A percentile compares a stretch with the other conserved stretches of the same genome.
These are phyloP conservation scores for Meyerozyma carpophila DNA, from an alignment of 1,139 yeast species.

Conservation along the genomic window DNA sequence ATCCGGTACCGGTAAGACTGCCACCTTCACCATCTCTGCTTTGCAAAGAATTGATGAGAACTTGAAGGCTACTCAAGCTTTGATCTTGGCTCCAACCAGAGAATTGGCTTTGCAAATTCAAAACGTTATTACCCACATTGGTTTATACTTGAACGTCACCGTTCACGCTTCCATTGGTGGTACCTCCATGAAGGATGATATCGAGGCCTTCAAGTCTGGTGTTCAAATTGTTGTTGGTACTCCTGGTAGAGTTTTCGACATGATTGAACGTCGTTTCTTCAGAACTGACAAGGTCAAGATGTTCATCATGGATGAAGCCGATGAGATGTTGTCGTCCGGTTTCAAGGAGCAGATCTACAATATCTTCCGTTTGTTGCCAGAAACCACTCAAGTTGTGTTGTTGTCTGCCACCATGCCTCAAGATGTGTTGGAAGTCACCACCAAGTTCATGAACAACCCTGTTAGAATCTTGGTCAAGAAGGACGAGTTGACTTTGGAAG, in stretches of 20 bases:
- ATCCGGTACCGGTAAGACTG: slow-evolving; percentile 99
- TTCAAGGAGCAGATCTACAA: slow-evolving; percentile 98
- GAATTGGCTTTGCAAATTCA: slow-evolving; percentile 98
- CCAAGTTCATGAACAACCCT: slow-evolving; percentile 96
- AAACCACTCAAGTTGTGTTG: slow-evolving; percentile 92
- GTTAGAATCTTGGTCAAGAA: slow-evolving; percentile 95
- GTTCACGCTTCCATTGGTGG: slow-evolving; percentile 99
- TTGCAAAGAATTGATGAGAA: slow-evolving; percentile 85
- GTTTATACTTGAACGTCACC: slow-evolving; percentile 87
- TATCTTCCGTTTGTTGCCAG: slow-evolving; percentile 90
- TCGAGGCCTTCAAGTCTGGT: slow-evolving; percentile 86
- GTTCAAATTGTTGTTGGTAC: slow-evolving; percentile 98
- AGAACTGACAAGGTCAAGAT: slow-evolving; percentile 87
- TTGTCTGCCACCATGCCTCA: slow-evolving; percentile 98
- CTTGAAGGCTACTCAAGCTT: slow-evolving; percentile 81
- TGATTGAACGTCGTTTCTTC: slow-evolving; percentile 92
- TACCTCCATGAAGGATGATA: slow-evolving; percentile 87
- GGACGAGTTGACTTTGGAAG: slow-evolving; percentile 97
- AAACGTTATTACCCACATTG: slow-evolving; percentile 90
- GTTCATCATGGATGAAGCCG: slow-evolving; percentile 99
- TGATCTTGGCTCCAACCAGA: slow-evolving; percentile 97
- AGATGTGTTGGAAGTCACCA: slow-evolving; percentile 93
- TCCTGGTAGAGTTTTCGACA: slow-evolving; percentile 98
- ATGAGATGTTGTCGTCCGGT: slow-evolving; percentile 95
- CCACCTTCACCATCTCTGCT: slow-evolving; percentile 96